phyloP scores from a whole-genome alignment of 352 stramenopile genomes.

The Phytophthora citricola region DNA sequence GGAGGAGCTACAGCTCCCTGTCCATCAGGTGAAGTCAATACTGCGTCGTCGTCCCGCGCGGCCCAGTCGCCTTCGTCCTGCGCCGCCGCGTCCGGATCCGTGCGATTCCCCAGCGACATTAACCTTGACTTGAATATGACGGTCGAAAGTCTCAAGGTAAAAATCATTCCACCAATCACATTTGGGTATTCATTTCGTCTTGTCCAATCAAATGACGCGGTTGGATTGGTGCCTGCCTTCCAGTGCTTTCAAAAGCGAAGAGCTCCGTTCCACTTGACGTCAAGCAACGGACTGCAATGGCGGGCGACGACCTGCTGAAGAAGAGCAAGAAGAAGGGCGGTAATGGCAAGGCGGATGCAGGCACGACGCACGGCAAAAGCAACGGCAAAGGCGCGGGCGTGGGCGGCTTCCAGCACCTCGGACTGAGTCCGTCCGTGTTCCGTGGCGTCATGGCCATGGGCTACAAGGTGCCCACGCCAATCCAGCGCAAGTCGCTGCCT shows the following conservation, averaged over 20 bases:
- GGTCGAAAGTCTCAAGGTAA: neutral
- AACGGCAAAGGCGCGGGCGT: slow-evolving; percentile 80
- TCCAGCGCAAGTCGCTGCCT: slow-evolving; percentile 98
- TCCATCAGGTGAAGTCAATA: slow-evolving; percentile 23
- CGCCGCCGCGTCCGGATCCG: slow-evolving; percentile 31
- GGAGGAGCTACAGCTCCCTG: slow-evolving; percentile 27
- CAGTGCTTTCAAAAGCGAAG: slow-evolving; percentile 34
- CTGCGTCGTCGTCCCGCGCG: slow-evolving; percentile 30
- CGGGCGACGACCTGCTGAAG: slow-evolving; percentile 72
- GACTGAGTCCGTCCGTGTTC: slow-evolving; percentile 80
- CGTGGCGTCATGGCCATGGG: slow-evolving; percentile 93
- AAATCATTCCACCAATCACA: slow-evolving; percentile 7
- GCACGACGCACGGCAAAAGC: slow-evolving; percentile 76
- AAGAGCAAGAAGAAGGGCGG: slow-evolving; percentile 56
- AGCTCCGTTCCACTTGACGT: slow-evolving; percentile 24
- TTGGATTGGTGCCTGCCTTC: slow-evolving; percentile 18
- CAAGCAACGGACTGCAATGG: slow-evolving; percentile 45
- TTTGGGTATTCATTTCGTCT: slow-evolving; percentile 15
- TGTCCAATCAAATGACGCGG: slow-evolving; percentile 41
- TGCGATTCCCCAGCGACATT: slow-evolving; percentile 51
- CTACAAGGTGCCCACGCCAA: slow-evolving; percentile 98
- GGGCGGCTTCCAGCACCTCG: slow-evolving; percentile 87
- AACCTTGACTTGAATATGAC: neutral
- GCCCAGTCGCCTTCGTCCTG: slow-evolving; percentile 64
- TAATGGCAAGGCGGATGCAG: slow-evolving; percentile 13